Conservation (phyloP, 2,329 filamentous ascomycete species). For the Didymella exigua region DNA sequence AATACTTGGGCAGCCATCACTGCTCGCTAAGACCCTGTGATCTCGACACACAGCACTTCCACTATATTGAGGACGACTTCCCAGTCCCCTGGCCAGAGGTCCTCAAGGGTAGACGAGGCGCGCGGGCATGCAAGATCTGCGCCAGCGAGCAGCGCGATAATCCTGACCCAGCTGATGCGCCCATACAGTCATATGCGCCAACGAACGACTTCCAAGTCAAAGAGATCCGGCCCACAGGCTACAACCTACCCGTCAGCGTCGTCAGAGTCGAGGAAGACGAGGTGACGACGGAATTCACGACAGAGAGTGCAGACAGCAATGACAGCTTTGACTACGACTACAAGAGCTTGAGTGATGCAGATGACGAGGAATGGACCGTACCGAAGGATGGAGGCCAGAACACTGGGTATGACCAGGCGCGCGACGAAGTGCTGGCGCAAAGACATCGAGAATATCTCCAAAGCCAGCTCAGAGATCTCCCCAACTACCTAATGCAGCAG, state of each 20-base stretch:
- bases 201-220: conserved; percentile 3
- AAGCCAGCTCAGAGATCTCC: neutral
- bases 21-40: conserved; percentile 4
- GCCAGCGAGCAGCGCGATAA: neutral
- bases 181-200: conserved; percentile 10
- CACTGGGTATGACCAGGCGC: neutral
- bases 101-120: neutral
- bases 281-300: neutral
- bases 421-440: neutral
- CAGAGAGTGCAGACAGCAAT: neutral
- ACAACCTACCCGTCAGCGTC: neutral
- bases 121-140: conserved; percentile 6
- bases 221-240: neutral
- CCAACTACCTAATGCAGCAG: neutral
- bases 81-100: neutral
- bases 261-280: neutral
- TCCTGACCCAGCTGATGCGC: conserved; percentile 11
- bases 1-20: conserved; percentile 13
- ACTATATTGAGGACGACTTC: conserved; percentile 6
- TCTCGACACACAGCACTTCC: conserved; percentile 4
- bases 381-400: neutral
- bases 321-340: conserved; percentile 5
- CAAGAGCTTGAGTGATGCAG: conserved; percentile 10
- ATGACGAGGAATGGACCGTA: conserved; percentile 3
- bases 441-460: neutral